Base-by-base conservation (phyloP, 352 stramenopile species). In the Phytophthora melonis region DNA sequence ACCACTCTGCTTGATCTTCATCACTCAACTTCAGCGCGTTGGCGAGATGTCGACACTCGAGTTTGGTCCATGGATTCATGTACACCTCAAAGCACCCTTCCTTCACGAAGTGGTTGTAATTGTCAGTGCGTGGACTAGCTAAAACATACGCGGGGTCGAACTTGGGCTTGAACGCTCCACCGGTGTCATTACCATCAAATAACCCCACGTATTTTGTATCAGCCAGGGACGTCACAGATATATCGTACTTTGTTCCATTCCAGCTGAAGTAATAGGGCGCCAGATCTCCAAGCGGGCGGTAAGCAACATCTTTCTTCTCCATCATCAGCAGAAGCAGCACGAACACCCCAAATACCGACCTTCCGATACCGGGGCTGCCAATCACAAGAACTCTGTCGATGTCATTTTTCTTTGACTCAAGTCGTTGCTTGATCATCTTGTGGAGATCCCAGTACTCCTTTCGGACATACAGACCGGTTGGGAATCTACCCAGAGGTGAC, bases 21-120 rank as follows among this genome's bases (percentile, higher is more conserved):
- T n/a, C n/a, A n/a, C n/a, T n/a, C n/a, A n/a, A n/a, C n/a, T n/a
- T n/a, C n/a, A n/a, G n/a, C n/a, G n/a, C n/a, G n/a, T n/a, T n/a
- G n/a, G n/a, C n/a, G 32, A 77, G 67, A 3, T 9, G 19, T 25
- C 67, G 47, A 21, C 74, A 75, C 64, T 80, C 74, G 10, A 0
- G 30, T 68, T 53, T 78, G 18, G 54, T 75, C 74, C 74, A 78
- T 67, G 69, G 68, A 75, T 78, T 72, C 74, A 80, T 75, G 52
- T 65, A 74, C 45, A 80, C 60, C 27, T 63, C 66, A 34, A 72
- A 70, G 53, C 69, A 80, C 0, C 3, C 8, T 18, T 68, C 60
- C 34, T 80, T 80, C 21, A 61, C 60, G 63, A 80, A 78, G 0
- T 72, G 7, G 49, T 80, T 63, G 64, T 66, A 75, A 73, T 78